Percentiles rank a stretch among this genome's conserved stretches.
Evolutionary conservation across 2,329 filamentous ascomycete species (phyloP).

Genomic region (Zymoseptoria crescenta): DNA sequence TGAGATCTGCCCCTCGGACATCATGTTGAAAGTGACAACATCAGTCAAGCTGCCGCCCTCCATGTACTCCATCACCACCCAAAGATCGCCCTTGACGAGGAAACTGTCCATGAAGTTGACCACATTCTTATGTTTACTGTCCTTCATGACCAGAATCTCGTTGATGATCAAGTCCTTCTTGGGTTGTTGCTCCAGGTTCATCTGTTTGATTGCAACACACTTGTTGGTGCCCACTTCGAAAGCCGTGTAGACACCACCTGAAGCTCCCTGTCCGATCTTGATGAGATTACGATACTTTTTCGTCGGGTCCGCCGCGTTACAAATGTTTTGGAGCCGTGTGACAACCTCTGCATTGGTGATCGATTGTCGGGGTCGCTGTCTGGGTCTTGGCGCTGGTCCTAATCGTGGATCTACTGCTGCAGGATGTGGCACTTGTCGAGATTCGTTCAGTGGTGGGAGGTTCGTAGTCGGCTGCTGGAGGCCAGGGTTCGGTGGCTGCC

Average conservation of each 20-base stretch:
- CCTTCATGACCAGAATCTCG: slow-evolving; percentile 98
- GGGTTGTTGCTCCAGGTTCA: slow-evolving; percentile 96
- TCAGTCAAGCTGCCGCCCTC: slow-evolving; percentile 95
- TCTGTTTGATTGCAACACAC: slow-evolving; percentile 97
- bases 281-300: slow-evolving; percentile 78
- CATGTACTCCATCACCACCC: slow-evolving; percentile 99
- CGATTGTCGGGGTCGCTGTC: slow-evolving; percentile 72
- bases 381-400: slow-evolving; percentile 57
- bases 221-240: slow-evolving; percentile 77
- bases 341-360: slow-evolving; percentile 65
- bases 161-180: slow-evolving; percentile 99
- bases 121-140: slow-evolving; percentile 96
- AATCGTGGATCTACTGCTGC: slow-evolving; percentile 40
- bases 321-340: slow-evolving; percentile 76
- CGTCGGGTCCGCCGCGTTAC: slow-evolving; percentile 80
- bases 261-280: slow-evolving; percentile 96
- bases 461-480: slow-evolving; percentile 43
- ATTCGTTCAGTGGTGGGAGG: slow-evolving; percentile 26
- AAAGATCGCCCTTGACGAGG: slow-evolving; percentile 79
- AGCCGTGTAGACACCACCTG: slow-evolving; percentile 88
- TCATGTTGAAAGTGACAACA: slow-evolving; percentile 98
- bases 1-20: slow-evolving; percentile 96
- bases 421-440: slow-evolving; percentile 21
- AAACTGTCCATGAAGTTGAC: slow-evolving; percentile 99
- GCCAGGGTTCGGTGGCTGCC: slow-evolving; percentile 45